Base-by-base conservation (phyloP, 2,329 filamentous ascomycete species). In the Aspergillus sp. region DNA sequence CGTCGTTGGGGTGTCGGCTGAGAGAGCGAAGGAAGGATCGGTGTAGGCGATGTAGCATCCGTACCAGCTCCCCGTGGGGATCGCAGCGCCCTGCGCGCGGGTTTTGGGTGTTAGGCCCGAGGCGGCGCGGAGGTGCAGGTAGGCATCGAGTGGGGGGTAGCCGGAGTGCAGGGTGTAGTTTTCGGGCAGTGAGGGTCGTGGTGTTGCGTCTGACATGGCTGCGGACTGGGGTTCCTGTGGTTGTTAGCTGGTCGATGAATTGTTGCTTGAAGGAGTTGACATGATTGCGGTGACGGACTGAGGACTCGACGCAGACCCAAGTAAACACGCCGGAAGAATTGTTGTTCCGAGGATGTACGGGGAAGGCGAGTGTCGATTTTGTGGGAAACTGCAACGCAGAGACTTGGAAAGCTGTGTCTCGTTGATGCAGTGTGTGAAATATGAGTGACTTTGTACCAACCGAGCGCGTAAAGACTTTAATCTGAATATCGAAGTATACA, bases 41-140 rank as follows among this genome's bases (percentile, higher is more conserved):
- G 66, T 61, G 61, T 74, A 73, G 2, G 71, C 71, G 55, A 81
- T 67, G 66, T 78, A 77, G 53, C 76, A 80, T n/a, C 79, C 77
- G 61, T 79, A 78, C 78, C 80, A 82, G 68, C 75, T 79, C 4
- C 79, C 77, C 1, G 65, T 60, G 4, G 77, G 50, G 3, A 77
- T 72, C 4, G 72, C 72, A 4, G 67, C 63, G 1, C 76, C 79
- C 64, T 82, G 79, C 3, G 74, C 72, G 7, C 69, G 60, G 1
- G 71, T 80, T 57, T 75, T 75, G 4, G 78, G 71, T 1, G 74
- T 70, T 48, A 81, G 74, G 22, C 79, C 78, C 0, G 76, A 68
- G 2, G 67, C 63, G 22, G 66, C 56, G 64, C 80, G 79, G 50
- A 82, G 76, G 60, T 75, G 63, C 31, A 77, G 66, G 65, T 81